A percentile compares a stretch with the other conserved stretches of the same genome.
Evolutionary conservation across 2,329 filamentous ascomycete species (phyloP).

Genomic region (Ascochyta viciae-villosae): DNA sequence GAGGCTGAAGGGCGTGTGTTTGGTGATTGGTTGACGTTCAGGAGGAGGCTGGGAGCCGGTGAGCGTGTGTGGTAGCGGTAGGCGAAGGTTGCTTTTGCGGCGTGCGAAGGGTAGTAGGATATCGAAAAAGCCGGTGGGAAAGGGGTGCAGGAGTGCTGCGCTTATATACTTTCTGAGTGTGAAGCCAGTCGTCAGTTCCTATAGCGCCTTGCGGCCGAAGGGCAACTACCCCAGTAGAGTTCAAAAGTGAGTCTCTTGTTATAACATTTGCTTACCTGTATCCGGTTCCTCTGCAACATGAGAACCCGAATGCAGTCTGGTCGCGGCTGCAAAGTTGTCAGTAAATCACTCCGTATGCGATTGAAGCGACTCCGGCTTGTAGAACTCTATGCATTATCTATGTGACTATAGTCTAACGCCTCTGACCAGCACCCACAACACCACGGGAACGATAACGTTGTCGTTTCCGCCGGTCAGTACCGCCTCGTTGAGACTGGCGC

Average conservation of each 20-base stretch:
- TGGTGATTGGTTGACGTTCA: conserved; percentile 10
- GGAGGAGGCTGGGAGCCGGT: conserved; percentile 9
- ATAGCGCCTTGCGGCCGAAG: background rate
- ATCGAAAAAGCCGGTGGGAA: conserved; percentile 1
- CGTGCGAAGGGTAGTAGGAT: background rate
- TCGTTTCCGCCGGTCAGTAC: conserved; percentile 97
- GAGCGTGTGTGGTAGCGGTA: conserved; percentile 9
- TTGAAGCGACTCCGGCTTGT: background rate
- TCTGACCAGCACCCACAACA: conserved; percentile 90
- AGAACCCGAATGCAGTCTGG: no score
- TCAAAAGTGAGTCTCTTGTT: no score
- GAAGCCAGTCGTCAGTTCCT: background rate
- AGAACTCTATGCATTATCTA: conserved; percentile 1
- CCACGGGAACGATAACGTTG: conserved; percentile 94
- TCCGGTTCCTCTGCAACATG: no score
- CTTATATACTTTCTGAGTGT: background rate
- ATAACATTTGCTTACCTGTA: no score
- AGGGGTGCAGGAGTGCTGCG: background rate
- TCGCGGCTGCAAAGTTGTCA: no score
- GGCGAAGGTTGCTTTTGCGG: background rate
- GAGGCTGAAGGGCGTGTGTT: background rate
- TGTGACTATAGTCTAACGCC: conserved; percentile 61
- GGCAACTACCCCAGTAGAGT: background rate
- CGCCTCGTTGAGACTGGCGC: conserved; percentile 91
- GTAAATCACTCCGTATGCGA: no score